Base-by-base conservation (phyloP, 2,329 filamentous ascomycete genomes). In the Sclerotinia trifoliorum region DNA sequence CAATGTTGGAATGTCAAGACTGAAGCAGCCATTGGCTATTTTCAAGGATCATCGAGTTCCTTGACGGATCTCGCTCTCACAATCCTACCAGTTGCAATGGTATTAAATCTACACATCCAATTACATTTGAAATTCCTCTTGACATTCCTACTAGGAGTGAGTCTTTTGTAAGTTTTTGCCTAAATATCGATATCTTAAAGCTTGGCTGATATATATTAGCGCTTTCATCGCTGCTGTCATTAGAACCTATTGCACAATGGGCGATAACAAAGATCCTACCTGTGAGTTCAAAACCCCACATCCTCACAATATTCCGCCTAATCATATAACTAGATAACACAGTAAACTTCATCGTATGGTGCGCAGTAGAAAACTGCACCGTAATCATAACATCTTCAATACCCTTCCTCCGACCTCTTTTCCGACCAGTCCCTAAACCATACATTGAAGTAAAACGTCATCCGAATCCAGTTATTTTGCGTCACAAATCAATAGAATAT, bases 361-460 rank as follows among this genome's bases (percentile, higher is more conserved):
- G 55, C 19, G 65, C 65, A 32, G 65, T 67, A 17, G 55, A 67
- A 51, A 44, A 67, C 46, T 67, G 55, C 32, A 67, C 65, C 10
- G 55, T 61, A 19, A 61, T 67, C n/a, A 61, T 67, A 52, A 61
- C 55, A 6, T 61, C 55, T 4, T 61, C 65, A 24, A 61, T 67
- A 42, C 65, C 65, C 8, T 61, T 67, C 13, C 55, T 67, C n/a
- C 48, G 55, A 3, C 65, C 65, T 4, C 65, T 61, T 42, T 66
- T 44, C 5, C 54, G 55, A 11, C 48, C 55, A 51, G 24, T 32
- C 11, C 26, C 55, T 13, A 67, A 61, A 39, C 55, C 65, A 42
- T 61, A 52, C 35, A 39, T 55, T 4, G 65, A 61, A 66, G 46
- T 66, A 3, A 61, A 66, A 51, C 32, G 44, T n/a, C 32, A 13